Conservation (phyloP, 2,329 filamentous ascomycete species). For the Trichophyton mentagrophytes region DNA sequence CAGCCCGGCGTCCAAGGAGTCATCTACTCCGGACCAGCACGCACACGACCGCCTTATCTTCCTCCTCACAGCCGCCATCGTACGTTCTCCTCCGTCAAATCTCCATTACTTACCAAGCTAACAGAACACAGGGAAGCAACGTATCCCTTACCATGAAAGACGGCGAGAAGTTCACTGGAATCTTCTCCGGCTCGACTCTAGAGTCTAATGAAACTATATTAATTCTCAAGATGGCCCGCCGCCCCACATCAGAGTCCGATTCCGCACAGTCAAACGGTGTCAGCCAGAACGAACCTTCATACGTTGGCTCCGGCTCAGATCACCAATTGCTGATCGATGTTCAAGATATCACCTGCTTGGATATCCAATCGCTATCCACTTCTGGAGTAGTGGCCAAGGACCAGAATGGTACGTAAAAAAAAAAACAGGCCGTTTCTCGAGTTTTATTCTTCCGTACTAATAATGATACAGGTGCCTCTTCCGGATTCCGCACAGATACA, state of each 20-base stretch:
- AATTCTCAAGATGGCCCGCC: constrained; percentile 53
- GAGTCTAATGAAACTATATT: constrained; percentile 43
- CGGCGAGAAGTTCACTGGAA: constrained; percentile 49
- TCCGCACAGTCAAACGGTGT: constrained; percentile 31
- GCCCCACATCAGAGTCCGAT: constrained; percentile 23
- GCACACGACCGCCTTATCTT: constrained; percentile 49
- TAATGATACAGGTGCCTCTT: constrained; percentile 44
- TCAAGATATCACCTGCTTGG: constrained; percentile 47
- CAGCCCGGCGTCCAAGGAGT: constrained; percentile 34
- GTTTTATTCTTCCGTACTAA: neutral
- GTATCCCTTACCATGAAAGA: constrained; percentile 45
- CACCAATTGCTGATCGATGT: constrained; percentile 48
- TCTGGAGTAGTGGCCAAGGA: constrained; percentile 39
- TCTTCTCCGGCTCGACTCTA: constrained; percentile 45
- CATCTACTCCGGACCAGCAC: constrained; percentile 44
- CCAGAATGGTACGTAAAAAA: constrained; percentile 42
- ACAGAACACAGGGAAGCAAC: constrained; percentile 38
- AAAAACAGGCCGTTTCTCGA: neutral
- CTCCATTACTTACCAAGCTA: neutral
- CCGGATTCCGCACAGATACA: constrained; percentile 69
- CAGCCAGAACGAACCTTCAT: constrained; percentile 28
- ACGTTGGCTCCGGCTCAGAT: constrained; percentile 33
- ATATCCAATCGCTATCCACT: constrained; percentile 41
- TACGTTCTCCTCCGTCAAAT: constrained; percentile 27
- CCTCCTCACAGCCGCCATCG: constrained; percentile 46